phyloP scores from a whole-genome alignment of 2,329 filamentous ascomycete species.

The Diaporthe destruens region DNA sequence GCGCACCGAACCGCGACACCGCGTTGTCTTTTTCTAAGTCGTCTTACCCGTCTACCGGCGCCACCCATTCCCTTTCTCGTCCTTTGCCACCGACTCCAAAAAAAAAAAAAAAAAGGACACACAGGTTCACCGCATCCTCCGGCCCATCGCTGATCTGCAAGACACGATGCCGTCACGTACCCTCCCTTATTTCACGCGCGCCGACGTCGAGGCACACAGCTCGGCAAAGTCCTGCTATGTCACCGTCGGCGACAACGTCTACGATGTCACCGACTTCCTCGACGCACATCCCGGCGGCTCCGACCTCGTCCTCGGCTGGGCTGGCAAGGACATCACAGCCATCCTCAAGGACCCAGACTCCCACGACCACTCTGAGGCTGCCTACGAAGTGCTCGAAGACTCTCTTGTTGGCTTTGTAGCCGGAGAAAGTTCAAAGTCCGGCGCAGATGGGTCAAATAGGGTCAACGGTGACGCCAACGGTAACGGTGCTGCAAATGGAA shows the following conservation, averaged over 20 bases:
- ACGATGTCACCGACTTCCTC: slow-evolving; percentile 93
- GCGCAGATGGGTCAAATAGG: slow-evolving; percentile 42
- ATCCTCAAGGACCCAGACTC: slow-evolving; percentile 88
- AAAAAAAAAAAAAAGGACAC: slow-evolving; percentile 7
- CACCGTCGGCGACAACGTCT: slow-evolving; percentile 89
- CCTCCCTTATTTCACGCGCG: slow-evolving; percentile 84
- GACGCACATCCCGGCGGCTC: slow-evolving; percentile 91
- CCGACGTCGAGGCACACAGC: slow-evolving; percentile 86
- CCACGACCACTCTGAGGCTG: slow-evolving; percentile 88
- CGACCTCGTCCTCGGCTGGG: slow-evolving; percentile 90
- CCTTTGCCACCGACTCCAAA: not conserved
- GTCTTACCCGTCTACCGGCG: slow-evolving; percentile 2
- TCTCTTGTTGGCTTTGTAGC: slow-evolving; percentile 84
- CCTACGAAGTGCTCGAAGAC: slow-evolving; percentile 96
- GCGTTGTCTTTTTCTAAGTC: slow-evolving; percentile 25
- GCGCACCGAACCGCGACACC: slow-evolving; percentile 29
- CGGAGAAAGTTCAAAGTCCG: slow-evolving; percentile 62
- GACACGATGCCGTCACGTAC: slow-evolving; percentile 79
- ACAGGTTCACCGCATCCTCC: slow-evolving; percentile 13
- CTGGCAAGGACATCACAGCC: slow-evolving; percentile 84
- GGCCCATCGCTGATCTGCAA: slow-evolving; percentile 1
- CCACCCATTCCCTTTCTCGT: slow-evolving; percentile 7
- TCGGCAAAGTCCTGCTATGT: slow-evolving; percentile 90
- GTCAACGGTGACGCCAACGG: slow-evolving; percentile 51
- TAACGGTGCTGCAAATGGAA: slow-evolving; percentile 49